Conservation (phyloP, 2,329 filamentous ascomycete species). For the Paraphaeosphaeria sporulosa region DNA sequence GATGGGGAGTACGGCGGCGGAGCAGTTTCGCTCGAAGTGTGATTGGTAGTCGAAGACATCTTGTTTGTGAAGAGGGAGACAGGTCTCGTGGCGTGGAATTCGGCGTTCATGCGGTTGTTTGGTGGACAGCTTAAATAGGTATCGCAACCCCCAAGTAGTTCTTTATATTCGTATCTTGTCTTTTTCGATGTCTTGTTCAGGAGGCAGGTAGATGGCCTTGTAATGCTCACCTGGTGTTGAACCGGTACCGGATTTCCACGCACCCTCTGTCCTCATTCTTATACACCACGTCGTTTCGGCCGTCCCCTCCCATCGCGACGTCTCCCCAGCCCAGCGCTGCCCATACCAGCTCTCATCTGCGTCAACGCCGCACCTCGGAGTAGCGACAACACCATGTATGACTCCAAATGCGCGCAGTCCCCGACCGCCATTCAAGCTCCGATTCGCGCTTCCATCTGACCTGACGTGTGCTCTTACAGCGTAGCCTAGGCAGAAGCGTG, state of each 20-base stretch:
- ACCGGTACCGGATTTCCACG: neutral
- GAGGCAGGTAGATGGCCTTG: neutral
- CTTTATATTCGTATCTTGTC: too few species aligned
- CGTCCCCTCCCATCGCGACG: neutral
- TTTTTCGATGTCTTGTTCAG: too few species aligned
- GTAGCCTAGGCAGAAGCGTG: too few species aligned
- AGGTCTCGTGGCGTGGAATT: neutral
- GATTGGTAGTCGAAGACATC: neutral
- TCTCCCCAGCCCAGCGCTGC: neutral
- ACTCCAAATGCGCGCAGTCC: neutral
- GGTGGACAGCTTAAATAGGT: too few species aligned
- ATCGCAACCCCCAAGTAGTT: too few species aligned
- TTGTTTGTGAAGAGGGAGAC: neutral
- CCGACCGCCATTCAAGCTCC: neutral
- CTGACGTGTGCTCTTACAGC: too few species aligned
- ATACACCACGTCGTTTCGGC: neutral
- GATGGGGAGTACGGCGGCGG: slow-evolving; percentile 13
- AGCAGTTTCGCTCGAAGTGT: neutral
- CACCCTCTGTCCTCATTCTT: neutral
- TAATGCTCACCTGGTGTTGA: neutral
- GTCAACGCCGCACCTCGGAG: neutral
- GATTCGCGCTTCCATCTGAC: neutral
- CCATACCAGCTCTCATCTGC: neutral
- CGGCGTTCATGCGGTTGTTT: neutral
- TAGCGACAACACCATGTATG: neutral